Conservation (phyloP, 192 early-diverging fungal genomes). For the Pilobolus umbonatus region DNA sequence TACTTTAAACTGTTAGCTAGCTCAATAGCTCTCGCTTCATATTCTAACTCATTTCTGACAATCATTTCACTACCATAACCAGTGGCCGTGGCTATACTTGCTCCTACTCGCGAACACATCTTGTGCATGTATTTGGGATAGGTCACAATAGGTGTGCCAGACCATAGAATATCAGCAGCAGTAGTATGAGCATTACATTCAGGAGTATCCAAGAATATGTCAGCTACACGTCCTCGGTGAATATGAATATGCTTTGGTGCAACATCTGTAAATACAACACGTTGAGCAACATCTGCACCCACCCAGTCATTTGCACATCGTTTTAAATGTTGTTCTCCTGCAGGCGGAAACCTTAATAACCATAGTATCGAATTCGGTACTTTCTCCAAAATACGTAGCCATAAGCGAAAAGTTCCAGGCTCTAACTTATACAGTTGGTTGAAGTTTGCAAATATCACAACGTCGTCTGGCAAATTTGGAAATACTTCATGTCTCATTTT, state of each 20-base stretch:
- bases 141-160: constrained; percentile 88
- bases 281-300: constrained; percentile 67
- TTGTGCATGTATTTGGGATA: constrained; percentile 86
- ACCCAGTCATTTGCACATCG: constrained; percentile 69
- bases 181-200: constrained; percentile 97
- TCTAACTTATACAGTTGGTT: constrained; percentile 97
- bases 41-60: constrained; percentile 55
- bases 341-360: constrained; percentile 88
- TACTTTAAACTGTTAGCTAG: constrained; percentile 48
- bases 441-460: constrained; percentile 92
- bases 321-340: constrained; percentile 73
- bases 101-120: constrained; percentile 87
- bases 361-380: constrained; percentile 84
- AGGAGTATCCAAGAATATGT: constrained; percentile 91
- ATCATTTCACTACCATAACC: constrained; percentile 68
- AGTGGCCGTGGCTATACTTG: constrained; percentile 79
- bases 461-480: constrained; percentile 73
- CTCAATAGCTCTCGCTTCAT: constrained; percentile 61
- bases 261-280: constrained; percentile 83
- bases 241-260: constrained; percentile 87
- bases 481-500: constrained; percentile 85
- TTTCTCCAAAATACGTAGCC: constrained; percentile 77
- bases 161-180: constrained; percentile 92
- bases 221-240: constrained; percentile 85
- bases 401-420: constrained; percentile 77